Percentiles rank a stretch among this genome's conserved stretches.
Conservation (phyloP, 176 grass and related monocot species). For the Oryza meyeriana region DNA sequence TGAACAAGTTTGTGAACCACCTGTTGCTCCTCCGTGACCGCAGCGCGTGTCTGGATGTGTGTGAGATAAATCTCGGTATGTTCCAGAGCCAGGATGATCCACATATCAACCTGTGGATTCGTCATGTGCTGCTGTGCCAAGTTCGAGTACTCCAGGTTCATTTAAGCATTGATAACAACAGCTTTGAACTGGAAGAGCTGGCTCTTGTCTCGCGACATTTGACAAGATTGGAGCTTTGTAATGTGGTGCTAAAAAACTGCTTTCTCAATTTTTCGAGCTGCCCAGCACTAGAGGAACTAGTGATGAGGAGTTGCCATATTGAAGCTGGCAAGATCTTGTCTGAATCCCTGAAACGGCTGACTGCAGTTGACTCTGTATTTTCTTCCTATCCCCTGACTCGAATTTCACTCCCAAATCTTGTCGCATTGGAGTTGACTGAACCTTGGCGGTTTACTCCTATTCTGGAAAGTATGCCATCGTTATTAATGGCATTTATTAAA, state of each 20-base stretch:
- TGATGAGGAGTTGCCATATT: not conserved
- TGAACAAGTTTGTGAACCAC: slow-evolving; percentile 9
- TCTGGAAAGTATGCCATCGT: not conserved
- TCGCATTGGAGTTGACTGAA: not conserved
- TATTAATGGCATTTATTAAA: not conserved
- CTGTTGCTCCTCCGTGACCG: slow-evolving; percentile 7
- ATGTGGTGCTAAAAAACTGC: not conserved
- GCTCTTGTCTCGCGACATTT: not conserved
- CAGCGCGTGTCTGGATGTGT: not conserved
- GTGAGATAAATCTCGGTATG: not conserved
- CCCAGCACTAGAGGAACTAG: not conserved
- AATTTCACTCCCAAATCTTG: not conserved
- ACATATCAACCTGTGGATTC: not conserved
- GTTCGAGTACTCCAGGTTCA: not conserved
- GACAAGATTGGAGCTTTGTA: slow-evolving; percentile 16
- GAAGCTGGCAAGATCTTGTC: not conserved
- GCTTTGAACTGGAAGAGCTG: not conserved
- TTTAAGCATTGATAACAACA: not conserved
- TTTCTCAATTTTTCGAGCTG: not conserved
- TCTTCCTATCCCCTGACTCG: not conserved
- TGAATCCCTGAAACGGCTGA: not conserved
- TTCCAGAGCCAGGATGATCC: slow-evolving; percentile 11
- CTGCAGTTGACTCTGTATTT: not conserved
- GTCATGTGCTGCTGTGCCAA: slow-evolving; percentile 2
- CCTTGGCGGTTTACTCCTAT: not conserved